These are phyloP conservation scores for Lipomyces starkeyi DNA, from an alignment of 805 yeast species.

Conservation along the genomic window DNA sequence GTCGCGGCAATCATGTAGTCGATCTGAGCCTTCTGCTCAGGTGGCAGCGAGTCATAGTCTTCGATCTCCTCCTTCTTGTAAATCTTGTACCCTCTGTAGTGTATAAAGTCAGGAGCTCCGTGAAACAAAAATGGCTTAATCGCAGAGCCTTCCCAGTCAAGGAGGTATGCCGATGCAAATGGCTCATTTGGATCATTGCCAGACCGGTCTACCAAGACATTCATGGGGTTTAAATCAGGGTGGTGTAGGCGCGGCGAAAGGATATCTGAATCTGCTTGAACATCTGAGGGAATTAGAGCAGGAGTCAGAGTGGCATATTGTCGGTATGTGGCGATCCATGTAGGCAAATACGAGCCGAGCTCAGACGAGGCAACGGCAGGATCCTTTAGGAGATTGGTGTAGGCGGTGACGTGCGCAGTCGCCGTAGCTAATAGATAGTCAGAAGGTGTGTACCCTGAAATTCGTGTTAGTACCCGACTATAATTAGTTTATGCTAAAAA, in stretches of 20 bases:
- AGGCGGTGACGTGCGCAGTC: slow-evolving; percentile 66
- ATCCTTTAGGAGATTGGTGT: slow-evolving; percentile 59
- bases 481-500: not conserved
- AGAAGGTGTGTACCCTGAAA: slow-evolving; percentile 52
- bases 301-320: slow-evolving; percentile 64
- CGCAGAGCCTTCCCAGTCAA: slow-evolving; percentile 83
- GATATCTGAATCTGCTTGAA: slow-evolving; percentile 58
- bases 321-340: slow-evolving; percentile 57
- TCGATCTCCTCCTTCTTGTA: slow-evolving; percentile 79
- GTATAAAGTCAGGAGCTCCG: slow-evolving; percentile 80
- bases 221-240: slow-evolving; percentile 92
- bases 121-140: slow-evolving; percentile 83
- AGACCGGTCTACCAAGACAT: slow-evolving; percentile 57
- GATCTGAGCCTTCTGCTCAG: slow-evolving; percentile 76
- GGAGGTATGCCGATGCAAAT: slow-evolving; percentile 53
- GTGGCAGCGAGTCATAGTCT: slow-evolving; percentile 68
- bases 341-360: slow-evolving; percentile 26
- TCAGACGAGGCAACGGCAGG: slow-evolving; percentile 57
- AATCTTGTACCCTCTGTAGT: slow-evolving; percentile 87
- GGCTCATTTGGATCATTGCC: slow-evolving; percentile 26
- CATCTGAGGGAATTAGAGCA: slow-evolving; percentile 57
- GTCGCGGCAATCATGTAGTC: slow-evolving; percentile 88
- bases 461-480: not conserved
- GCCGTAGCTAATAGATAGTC: slow-evolving; percentile 71
- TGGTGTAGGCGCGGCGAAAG: slow-evolving; percentile 74